Evolutionary conservation across 148 eudicot genomes (phyloP).

Genomic region (Silene conica): DNA sequence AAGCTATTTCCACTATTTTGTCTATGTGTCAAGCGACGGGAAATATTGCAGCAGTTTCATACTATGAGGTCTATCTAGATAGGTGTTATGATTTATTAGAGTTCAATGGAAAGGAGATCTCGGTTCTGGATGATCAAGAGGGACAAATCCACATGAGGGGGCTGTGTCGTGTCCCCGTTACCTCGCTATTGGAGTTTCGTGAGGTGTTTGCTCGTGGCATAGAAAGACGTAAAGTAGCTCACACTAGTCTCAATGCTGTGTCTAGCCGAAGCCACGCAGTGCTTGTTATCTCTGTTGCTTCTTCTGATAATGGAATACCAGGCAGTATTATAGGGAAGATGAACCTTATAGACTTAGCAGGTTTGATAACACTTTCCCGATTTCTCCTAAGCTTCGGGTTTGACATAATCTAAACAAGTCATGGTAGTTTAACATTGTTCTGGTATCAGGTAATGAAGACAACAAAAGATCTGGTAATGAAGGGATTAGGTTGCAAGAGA

Average conservation of each 20-base stretch:
- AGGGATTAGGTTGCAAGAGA: constrained; percentile 89
- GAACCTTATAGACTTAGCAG: constrained; percentile 93
- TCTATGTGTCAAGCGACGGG: constrained; percentile 57
- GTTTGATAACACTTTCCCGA: no score
- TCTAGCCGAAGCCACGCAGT: constrained; percentile 95
- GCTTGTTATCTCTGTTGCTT: constrained; percentile 50
- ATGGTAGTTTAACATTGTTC: no score
- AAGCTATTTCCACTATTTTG: constrained; percentile 57
- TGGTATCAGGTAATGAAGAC: constrained; percentile 60
- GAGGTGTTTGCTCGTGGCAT: constrained; percentile 59
- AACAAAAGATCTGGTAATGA: constrained; percentile 79
- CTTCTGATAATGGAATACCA: constrained; percentile 32
- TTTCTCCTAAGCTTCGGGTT: no score
- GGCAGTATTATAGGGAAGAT: constrained; percentile 54
- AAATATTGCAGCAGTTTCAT: constrained; percentile 55
- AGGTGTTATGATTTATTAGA: constrained; percentile 87
- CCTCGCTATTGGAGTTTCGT: constrained; percentile 53
- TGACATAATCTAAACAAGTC: no score
- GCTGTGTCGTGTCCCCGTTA: constrained; percentile 53
- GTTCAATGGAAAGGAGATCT: constrained; percentile 58
- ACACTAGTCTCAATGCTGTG: constrained; percentile 76
- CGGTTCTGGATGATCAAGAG: constrained; percentile 69
- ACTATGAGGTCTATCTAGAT: constrained; percentile 86
- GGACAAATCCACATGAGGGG: constrained; percentile 75
- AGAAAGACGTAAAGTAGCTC: constrained; percentile 80